Conservation (phyloP, 1,284 basidiomycete genomes). For the Caloboletus inedulis region DNA sequence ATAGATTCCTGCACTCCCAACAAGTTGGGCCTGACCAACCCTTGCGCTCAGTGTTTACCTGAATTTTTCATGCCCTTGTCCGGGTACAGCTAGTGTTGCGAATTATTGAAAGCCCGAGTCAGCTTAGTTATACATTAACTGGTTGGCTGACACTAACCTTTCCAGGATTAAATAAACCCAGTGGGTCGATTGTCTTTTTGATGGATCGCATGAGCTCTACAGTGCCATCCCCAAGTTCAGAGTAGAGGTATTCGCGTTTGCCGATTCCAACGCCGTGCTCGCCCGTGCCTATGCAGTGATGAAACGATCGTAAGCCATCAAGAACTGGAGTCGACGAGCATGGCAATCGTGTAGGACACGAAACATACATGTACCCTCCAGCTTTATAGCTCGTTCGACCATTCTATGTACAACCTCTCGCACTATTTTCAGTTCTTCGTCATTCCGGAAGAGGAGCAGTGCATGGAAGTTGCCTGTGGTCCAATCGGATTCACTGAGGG, state of each 20-base stretch:
- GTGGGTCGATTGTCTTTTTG: conserved; percentile 75
- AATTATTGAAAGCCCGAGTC: neutral
- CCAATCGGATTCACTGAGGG: neutral
- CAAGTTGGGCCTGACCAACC: neutral
- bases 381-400: conserved; percentile 66
- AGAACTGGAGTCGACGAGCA: neutral
- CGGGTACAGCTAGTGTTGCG: conserved; percentile 16
- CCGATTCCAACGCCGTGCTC: conserved; percentile 91
- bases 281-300: conserved; percentile 56
- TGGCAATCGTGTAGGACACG: neutral
- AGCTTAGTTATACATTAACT: neutral
- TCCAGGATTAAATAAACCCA: conserved; percentile 80
- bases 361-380: conserved; percentile 72
- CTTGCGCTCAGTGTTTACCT: conserved; percentile 6
- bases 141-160: conserved; percentile 49
- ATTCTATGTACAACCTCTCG: conserved; percentile 60
- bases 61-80: conserved; percentile 26
- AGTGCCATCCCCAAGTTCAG: conserved; percentile 80
- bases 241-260: conserved; percentile 70
- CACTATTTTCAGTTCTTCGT: conserved; percentile 54
- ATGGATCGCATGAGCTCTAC: conserved; percentile 83
- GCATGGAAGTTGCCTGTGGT: conserved; percentile 53
- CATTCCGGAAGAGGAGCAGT: conserved; percentile 58
- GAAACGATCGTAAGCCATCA: neutral
- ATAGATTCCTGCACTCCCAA: neutral